Percentiles rank a stretch among this genome's conserved stretches.
These are phyloP conservation scores for Psilocybe tampanensis DNA, from an alignment of 768 basidiomycete species.

Conservation along the genomic window DNA sequence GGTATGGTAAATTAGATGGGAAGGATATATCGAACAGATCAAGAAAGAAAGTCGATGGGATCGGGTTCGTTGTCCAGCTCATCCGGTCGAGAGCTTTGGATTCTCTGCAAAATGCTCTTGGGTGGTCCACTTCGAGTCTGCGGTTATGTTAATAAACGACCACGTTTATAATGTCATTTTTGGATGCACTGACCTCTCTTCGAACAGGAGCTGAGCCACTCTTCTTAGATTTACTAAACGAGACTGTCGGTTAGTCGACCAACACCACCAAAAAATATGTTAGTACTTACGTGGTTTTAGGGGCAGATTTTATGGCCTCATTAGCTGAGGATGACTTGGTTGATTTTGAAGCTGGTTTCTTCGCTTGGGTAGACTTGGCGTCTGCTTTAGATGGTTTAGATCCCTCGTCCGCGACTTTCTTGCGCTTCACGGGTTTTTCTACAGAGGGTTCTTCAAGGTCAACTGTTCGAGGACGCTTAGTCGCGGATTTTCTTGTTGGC, in stretches of 20 bases:
- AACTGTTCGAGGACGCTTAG: constrained; percentile 13
- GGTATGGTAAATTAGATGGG: background rate
- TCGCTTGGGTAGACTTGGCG: background rate
- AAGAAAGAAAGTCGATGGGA: constrained; percentile 48
- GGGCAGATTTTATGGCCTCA: background rate
- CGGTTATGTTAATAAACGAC: background rate
- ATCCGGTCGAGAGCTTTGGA: constrained; percentile 30
- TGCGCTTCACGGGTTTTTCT: constrained; percentile 11
- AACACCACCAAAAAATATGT: background rate
- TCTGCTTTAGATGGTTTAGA: constrained; percentile 4
- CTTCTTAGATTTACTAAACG: constrained; percentile 32
- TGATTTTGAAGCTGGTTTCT: background rate
- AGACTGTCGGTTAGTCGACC: background rate
- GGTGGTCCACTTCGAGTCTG: constrained; percentile 35
- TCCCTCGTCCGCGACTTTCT: background rate
- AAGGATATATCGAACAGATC: constrained; percentile 18
- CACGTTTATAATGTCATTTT: background rate
- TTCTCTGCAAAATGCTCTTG: constrained; percentile 38
- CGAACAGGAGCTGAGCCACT: constrained; percentile 19
- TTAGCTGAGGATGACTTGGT: background rate
- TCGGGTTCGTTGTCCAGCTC: constrained; percentile 44
- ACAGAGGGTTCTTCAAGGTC: background rate
- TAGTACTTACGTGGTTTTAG: constrained; percentile 16
- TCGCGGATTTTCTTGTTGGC: background rate
- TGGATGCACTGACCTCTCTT: constrained; percentile 1